Conservation (phyloP, 192 early-diverging fungal species). For the Gaertneriomyces sp. region DNA sequence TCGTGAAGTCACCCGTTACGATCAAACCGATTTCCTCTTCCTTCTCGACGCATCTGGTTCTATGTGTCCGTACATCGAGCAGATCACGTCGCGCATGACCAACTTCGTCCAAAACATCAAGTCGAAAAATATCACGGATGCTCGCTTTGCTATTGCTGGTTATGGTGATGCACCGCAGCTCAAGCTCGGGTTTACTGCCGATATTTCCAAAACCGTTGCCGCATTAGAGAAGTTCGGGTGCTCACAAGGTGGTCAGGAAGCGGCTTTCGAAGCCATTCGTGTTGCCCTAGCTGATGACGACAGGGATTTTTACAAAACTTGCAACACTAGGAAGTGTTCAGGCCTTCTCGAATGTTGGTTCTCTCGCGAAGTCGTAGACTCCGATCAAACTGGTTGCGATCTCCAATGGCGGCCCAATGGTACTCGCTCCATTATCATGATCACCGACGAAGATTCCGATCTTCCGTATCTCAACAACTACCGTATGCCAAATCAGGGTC, state of each 20-base stretch:
- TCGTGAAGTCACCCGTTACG: slow-evolving; percentile 16
- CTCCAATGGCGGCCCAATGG: slow-evolving; percentile 25
- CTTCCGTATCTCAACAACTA: slow-evolving; percentile 23
- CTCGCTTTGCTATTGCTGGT: slow-evolving; percentile 35
- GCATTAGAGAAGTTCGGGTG: slow-evolving; percentile 26
- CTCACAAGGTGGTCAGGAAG: slow-evolving; percentile 33
- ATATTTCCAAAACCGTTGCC: slow-evolving; percentile 13
- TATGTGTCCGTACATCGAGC: slow-evolving; percentile 41
- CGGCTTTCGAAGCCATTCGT: slow-evolving; percentile 37
- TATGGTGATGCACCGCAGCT: slow-evolving; percentile 33
- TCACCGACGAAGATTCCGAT: slow-evolving; percentile 45
- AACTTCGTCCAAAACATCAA: slow-evolving; percentile 25
- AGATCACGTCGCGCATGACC: slow-evolving; percentile 20
- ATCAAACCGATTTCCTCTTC: slow-evolving; percentile 38
- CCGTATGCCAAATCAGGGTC: slow-evolving; percentile 18
- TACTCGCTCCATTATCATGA: slow-evolving; percentile 32
- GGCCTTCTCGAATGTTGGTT: not conserved
- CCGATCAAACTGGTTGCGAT: slow-evolving; percentile 8
- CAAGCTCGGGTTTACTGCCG: slow-evolving; percentile 29
- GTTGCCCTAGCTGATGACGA: slow-evolving; percentile 29
- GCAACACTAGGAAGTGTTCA: too few species aligned
- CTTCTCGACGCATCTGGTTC: slow-evolving; percentile 30
- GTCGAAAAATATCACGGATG: slow-evolving; percentile 24
- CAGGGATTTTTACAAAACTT: slow-evolving; percentile 17
- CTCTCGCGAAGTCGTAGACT: not conserved